Conservation (phyloP, 2,329 filamentous ascomycete species). For the Beauveria varroae region DNA sequence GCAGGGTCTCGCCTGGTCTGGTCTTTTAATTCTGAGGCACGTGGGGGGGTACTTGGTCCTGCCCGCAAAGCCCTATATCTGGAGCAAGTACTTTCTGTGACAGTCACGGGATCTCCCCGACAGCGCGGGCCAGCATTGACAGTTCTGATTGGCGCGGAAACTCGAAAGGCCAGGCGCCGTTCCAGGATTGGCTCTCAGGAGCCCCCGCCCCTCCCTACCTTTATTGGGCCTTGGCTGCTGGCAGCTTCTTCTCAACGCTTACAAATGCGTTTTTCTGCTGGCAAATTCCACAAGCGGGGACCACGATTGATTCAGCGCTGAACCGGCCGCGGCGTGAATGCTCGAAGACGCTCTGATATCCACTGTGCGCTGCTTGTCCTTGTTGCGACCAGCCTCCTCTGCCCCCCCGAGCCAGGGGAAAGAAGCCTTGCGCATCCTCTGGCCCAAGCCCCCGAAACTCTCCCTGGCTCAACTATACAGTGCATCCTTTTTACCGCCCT, state of each 20-base stretch:
- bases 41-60: too few species aligned
- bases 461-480: constrained; percentile 1
- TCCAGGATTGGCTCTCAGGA: constrained; percentile 7
- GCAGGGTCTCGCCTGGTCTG: not conserved
- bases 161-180: not conserved
- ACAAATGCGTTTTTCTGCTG: constrained; percentile 12
- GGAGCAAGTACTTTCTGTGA: not conserved
- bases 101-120: not conserved
- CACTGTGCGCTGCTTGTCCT: not conserved
- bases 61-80: not conserved
- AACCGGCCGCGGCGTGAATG: not conserved
- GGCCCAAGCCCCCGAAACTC: not conserved
- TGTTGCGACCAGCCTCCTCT: not conserved
- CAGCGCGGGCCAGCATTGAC: not conserved
- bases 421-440: not conserved
- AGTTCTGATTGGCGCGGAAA: too few species aligned
- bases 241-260: constrained; percentile 1
- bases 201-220: not conserved
- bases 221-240: too few species aligned
- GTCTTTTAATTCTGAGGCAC: too few species aligned
- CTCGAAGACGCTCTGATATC: not conserved
- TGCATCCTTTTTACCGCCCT: not conserved
- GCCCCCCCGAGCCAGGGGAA: not conserved
- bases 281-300: constrained; percentile 6
- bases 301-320: not conserved